These are phyloP conservation scores for Hypoxylon trugodes DNA, from an alignment of 495 filamentous ascomycete genomes.

Conservation along the genomic window DNA sequence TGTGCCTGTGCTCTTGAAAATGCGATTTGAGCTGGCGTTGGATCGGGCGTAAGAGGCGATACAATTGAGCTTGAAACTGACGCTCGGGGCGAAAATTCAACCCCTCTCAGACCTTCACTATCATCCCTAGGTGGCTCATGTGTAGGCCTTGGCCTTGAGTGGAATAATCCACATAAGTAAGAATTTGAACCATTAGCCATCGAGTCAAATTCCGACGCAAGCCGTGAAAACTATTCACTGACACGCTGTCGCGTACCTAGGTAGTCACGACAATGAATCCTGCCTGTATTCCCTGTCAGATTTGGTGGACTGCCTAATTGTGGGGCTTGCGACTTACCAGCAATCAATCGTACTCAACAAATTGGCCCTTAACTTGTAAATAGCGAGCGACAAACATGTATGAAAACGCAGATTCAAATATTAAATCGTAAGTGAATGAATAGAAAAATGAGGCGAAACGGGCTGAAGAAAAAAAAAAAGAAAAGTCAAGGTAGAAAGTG, in stretches of 20 bases:
- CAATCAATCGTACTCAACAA: neutral
- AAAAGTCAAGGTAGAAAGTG: neutral
- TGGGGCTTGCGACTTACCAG: neutral
- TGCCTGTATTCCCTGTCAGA: constrained; percentile 8
- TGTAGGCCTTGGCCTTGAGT: constrained; percentile 4
- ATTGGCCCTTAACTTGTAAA: neutral
- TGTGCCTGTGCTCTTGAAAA: neutral
- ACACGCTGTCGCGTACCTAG: neutral
- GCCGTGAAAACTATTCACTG: neutral
- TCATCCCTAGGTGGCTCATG: neutral
- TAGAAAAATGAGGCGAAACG: neutral
- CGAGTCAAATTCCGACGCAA: neutral
- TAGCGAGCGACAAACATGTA: constrained; percentile 1
- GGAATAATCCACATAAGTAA: constrained; percentile 21
- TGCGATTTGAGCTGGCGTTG: neutral
- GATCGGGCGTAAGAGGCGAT: neutral
- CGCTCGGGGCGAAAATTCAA: constrained; percentile 31
- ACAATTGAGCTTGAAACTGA: constrained; percentile 29
- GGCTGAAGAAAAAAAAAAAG: no score
- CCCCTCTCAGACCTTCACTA: constrained; percentile 20
- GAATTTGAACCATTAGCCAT: constrained; percentile 21
- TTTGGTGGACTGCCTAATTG: neutral
- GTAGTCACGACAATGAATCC: neutral
- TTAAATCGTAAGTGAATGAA: neutral
- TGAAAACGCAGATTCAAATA: no score